Conservation (phyloP, 2,329 filamentous ascomycete species). For the Gliomastix tumulicola region DNA sequence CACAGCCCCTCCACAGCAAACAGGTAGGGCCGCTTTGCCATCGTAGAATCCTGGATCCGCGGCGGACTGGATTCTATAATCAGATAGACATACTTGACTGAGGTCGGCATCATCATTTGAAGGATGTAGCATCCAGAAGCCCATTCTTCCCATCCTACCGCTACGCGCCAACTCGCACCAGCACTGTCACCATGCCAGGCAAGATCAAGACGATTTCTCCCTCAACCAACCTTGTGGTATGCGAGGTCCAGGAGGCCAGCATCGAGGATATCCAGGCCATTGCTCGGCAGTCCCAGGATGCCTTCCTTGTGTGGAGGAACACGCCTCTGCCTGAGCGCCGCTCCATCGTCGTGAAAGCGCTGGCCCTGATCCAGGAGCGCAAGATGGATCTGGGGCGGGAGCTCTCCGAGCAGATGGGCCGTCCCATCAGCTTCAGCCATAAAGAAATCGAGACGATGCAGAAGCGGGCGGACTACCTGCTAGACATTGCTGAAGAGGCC, state of each 20-base stretch:
- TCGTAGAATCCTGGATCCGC: no score
- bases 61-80: no score
- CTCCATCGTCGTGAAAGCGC: conserved; percentile 71
- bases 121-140: no score
- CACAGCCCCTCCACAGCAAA: no score
- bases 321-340: conserved; percentile 71
- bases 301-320: conserved; percentile 70
- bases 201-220: conserved; percentile 54
- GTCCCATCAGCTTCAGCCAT: conserved; percentile 79
- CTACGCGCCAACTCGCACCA: no score
- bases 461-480: conserved; percentile 76
- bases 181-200: no score
- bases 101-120: no score
- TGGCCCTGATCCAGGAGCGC: conserved; percentile 62
- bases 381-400: conserved; percentile 78
- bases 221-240: conserved; percentile 57
- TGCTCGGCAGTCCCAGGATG: conserved; percentile 38
- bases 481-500: conserved; percentile 74
- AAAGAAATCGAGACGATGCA: conserved; percentile 82
- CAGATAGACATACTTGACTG: no score
- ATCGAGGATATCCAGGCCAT: conserved; percentile 48
- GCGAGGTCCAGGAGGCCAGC: conserved; percentile 54
- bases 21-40: no score
- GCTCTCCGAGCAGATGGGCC: conserved; percentile 90
- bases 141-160: no score